Evolutionary conservation across 257 asterid species (phyloP), one percentile per base, ranked within the genome.

Genomic region (Fraxinus pennsylvanica): DNA sequence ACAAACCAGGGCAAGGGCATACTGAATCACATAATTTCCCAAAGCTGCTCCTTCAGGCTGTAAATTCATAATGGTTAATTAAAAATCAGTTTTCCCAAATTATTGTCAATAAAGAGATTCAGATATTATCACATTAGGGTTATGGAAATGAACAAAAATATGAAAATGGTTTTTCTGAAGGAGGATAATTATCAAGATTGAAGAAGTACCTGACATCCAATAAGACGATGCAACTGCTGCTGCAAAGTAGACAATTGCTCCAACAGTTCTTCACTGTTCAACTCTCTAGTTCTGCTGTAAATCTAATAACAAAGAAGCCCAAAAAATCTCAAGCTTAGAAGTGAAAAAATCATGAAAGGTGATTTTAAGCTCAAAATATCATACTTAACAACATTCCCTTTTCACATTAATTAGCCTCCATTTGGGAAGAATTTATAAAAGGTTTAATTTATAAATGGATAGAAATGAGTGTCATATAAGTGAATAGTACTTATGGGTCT

Each of bases 1-100:
- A 72, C 89, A 29, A 87, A 96, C 99, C 97, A 93, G 86, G 71
- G 98, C 94, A 14, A 96, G 90, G 84, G 98, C 98, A 82, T 90
- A 96, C 76, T 92, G 99, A 70, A 96, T 92, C 41, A 93, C 92
- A 76, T 90, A 92, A 86, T 96, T 92, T 76, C 82, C 75, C 76
- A 84, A 81, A 78, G 98, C 98, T 78, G 97, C 98, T 80, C 99
- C 99, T 87, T 96, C 98, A 77, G 99, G 99, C 99, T 94, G 93
- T 45, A 81, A 84, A 81, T 25, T 33, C 75, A 75, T 69, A 77
- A 72, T 36, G 10, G 73, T 15, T 36, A 47, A 68, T 73, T 47
- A 80, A 72, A 8, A 76, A 21, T 33, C 67, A 73, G 32, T 76
- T 59, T 29, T 50, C 17, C 8, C 76, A 45, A 25, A 27, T 13